Conservation (phyloP, 208 protist species). For the Balamuthia mandrillaris region DNA sequence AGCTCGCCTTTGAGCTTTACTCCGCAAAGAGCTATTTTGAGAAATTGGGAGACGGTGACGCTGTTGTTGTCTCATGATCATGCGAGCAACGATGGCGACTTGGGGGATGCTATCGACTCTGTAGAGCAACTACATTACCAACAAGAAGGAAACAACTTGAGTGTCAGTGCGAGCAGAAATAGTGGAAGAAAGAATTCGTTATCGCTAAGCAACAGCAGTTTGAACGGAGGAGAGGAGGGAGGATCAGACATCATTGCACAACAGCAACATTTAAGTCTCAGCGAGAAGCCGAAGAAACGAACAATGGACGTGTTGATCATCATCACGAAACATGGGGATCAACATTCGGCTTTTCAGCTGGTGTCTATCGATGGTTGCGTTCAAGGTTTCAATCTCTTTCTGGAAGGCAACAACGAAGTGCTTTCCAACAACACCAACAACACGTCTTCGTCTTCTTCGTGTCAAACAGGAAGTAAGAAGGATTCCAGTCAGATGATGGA, state of each 20-base stretch:
- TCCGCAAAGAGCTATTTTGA: neutral
- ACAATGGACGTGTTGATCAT: conserved; percentile 21
- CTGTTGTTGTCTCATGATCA: too few relatives aligned
- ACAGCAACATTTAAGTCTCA: neutral
- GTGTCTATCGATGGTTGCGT: neutral
- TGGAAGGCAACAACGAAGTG: neutral
- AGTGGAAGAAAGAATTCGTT: too few relatives aligned
- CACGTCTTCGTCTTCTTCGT: neutral
- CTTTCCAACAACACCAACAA: too few relatives aligned
- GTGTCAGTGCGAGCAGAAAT: too few relatives aligned
- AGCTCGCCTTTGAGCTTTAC: neutral
- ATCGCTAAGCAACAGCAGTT: too few relatives aligned
- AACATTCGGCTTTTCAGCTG: conserved; percentile 10
- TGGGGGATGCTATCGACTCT: too few relatives aligned
- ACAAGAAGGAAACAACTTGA: too few relatives aligned
- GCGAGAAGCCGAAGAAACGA: too few relatives aligned
- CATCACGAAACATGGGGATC: conserved; percentile 1
- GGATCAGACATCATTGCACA: neutral
- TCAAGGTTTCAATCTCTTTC: neutral
- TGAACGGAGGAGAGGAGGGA: too few relatives aligned
- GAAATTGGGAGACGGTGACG: conserved; percentile 22
- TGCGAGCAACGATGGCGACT: too few relatives aligned
- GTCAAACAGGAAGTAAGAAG: too few relatives aligned
- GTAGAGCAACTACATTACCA: too few relatives aligned
- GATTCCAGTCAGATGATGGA: neutral